These are phyloP conservation scores for Aphanomyces astaci DNA, from an alignment of 352 stramenopile species.

Conservation along the genomic window DNA sequence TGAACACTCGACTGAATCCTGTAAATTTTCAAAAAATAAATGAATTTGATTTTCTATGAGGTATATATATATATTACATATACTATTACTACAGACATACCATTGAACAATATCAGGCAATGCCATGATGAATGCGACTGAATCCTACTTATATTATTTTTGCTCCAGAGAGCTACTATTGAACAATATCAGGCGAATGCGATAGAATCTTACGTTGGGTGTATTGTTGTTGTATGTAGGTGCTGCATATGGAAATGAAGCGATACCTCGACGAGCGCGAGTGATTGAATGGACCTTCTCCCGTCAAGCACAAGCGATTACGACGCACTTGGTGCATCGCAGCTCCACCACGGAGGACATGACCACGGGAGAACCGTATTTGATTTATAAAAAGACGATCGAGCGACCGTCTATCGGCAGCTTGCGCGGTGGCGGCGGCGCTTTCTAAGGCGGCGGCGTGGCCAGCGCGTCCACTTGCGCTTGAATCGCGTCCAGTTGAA, in stretches of 20 bases:
- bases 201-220: not conserved
- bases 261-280: slow-evolving; percentile 37
- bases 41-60: too few relatives aligned
- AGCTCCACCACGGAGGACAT: not conserved
- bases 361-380: not conserved
- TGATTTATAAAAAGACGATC: not conserved
- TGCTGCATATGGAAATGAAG: slow-evolving; percentile 27
- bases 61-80: too few relatives aligned
- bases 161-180: too few relatives aligned
- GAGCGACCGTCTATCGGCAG: not conserved
- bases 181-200: too few relatives aligned
- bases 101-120: too few relatives aligned
- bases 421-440: not conserved
- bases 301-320: not conserved
- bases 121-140: too few relatives aligned
- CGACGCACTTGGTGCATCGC: slow-evolving; percentile 1
- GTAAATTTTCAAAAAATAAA: too few relatives aligned
- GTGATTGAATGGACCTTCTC: slow-evolving; percentile 43
- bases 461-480: slow-evolving; percentile 1
- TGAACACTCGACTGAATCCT: too few relatives aligned
- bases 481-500: slow-evolving; percentile 20
- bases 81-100: too few relatives aligned
- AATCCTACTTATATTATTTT: too few relatives aligned
- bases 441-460: not conserved
- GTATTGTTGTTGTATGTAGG: not conserved